Base-by-base conservation (phyloP, 257 asterid genomes). In the Plantago major region DNA sequence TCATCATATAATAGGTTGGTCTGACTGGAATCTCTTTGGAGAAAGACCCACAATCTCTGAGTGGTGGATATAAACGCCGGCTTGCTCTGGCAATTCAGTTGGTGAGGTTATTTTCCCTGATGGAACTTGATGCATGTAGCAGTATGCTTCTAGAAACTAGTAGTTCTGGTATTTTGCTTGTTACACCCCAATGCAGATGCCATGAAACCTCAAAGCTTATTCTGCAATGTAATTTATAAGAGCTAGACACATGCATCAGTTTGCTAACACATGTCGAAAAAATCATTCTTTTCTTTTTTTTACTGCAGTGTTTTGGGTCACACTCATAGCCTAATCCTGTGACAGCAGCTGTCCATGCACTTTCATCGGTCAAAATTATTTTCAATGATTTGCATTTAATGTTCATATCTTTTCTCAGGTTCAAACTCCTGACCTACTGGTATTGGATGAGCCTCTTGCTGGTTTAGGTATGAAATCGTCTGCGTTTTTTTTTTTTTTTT, bases 381-480 rank as follows among this genome's bases (percentile, higher is more conserved):
- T 65, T 60, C 70, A 48, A 64, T 68, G 62, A 42, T 66, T 61
- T 75, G 54, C 53, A 61, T 71, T 55, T 63, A 18, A 63, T 33
- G 55, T 63, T 64, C 47, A 18, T 55, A 47, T 47, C 62, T 57
- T 66, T 67, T 37, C 78, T 66, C 85, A 92, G 97, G 95, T 92
- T 64, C 91, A 86, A 78, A 83, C 83, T 79, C 97, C 99, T 28
- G 85, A 82, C 68, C 79, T 92, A 54, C 74, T 92, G 76, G 67
- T 87, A 79, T 72, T 89, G 82, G 97, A 89, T 54, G 97, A 92
- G 80, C 99, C 99, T 73, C 99, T 92, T 73, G 97, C 97, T 77
- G 99, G 99, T 67, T 89, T 92, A 73, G 97, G 99, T 92, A 92
- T 11, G 82, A 11, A 42, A 33, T 50, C 0, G 40, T 33, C 6